phyloP scores from a whole-genome alignment of 257 asterid species.

The Nicotiana sylvestris region DNA sequence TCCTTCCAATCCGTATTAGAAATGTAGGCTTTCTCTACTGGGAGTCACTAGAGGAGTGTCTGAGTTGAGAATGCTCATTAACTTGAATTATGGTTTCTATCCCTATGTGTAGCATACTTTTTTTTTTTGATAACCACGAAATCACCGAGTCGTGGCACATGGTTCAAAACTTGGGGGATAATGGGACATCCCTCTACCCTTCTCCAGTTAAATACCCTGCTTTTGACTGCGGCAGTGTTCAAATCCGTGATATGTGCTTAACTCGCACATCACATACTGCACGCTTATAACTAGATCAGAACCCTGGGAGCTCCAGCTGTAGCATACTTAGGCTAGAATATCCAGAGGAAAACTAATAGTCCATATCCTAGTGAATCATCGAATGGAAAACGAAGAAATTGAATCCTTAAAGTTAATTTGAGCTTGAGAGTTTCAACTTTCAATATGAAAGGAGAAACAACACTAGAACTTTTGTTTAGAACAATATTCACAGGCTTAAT shows the following conservation, averaged over 20 bases:
- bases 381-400: not conserved
- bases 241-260: too few relatives aligned
- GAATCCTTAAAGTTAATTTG: not conserved
- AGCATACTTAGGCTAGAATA: not conserved
- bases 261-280: too few relatives aligned
- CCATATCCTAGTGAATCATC: not conserved
- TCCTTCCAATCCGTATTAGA: not conserved
- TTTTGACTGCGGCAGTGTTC: too few relatives aligned
- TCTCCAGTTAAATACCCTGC: too few relatives aligned
- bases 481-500: not conserved
- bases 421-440: not conserved
- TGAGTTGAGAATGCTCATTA: constrained; percentile 1
- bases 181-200: too few relatives aligned
- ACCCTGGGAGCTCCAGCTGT: too few relatives aligned
- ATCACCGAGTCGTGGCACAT: too few relatives aligned
- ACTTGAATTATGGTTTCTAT: not conserved
- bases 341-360: not conserved
- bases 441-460: not conserved
- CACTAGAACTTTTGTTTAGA: not conserved
- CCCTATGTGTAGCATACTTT: not conserved
- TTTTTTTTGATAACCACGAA: too few relatives aligned
- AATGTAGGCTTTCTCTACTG: not conserved
- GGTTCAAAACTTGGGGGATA: too few relatives aligned
- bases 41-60: not conserved
- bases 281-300: too few relatives aligned